phyloP scores from a whole-genome alignment of 371 early-diverging fungal genomes.

The Hamiltosporidium tvaerminnensis region DNA sequence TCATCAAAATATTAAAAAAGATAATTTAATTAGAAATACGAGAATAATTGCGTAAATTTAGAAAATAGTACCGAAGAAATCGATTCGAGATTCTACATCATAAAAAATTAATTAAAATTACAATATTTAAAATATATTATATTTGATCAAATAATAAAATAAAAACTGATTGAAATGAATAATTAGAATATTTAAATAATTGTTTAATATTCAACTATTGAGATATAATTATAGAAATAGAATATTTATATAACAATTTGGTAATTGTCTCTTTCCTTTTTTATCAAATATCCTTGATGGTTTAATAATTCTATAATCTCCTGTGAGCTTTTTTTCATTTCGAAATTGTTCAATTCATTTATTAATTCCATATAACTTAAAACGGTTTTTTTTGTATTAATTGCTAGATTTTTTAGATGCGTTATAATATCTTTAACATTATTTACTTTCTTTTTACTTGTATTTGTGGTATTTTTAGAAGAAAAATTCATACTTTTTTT shows the following conservation, averaged over 20 bases:
- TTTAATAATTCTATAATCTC: constrained; percentile 36
- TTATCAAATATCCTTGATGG: constrained; percentile 32
- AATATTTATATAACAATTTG: constrained; percentile 4
- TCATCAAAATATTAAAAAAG: too few species aligned
- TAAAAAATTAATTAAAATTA: too few species aligned
- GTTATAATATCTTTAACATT: constrained; percentile 12
- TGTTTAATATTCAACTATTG: too few species aligned
- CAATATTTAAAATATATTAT: too few species aligned
- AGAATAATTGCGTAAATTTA: too few species aligned
- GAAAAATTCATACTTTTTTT: constrained; percentile 14
- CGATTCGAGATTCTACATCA: too few species aligned
- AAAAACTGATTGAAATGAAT: too few species aligned
- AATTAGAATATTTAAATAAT: too few species aligned
- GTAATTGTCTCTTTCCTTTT: constrained; percentile 23
- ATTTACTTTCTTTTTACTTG: constrained; percentile 6
- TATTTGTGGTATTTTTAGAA: constrained; percentile 1
- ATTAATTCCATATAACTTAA: constrained; percentile 8
- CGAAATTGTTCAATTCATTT: constrained; percentile 8
- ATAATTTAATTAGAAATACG: too few species aligned
- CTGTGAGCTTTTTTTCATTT: constrained; percentile 3
- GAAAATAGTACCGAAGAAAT: too few species aligned
- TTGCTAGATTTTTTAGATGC: background rate
- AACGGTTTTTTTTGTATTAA: background rate
- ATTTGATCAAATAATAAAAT: too few species aligned
- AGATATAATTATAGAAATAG: too few species aligned